These are phyloP conservation scores for Pichia phayaonensis DNA, from an alignment of 805 yeast genomes.

Conservation along the genomic window DNA sequence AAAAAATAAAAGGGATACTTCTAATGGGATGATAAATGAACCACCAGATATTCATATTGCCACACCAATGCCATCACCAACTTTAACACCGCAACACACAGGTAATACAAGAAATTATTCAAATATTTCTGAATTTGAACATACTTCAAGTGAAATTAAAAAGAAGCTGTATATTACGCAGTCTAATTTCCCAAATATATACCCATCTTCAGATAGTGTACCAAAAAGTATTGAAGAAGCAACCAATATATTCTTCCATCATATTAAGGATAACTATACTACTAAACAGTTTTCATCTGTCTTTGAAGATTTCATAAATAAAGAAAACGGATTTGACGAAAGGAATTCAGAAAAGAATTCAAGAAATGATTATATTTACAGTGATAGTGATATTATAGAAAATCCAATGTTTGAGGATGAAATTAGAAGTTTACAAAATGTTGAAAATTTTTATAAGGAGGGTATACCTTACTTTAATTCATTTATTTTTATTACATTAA, in stretches of 20 bases:
- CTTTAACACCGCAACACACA: conserved; percentile 41
- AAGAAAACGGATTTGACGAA: conserved; percentile 36
- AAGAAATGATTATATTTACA: conserved; percentile 14
- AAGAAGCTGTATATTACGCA: conserved; percentile 28
- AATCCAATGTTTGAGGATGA: conserved; percentile 32
- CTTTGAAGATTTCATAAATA: conserved; percentile 59
- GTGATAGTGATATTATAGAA: conserved; percentile 23
- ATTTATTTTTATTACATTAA: conserved; percentile 54
- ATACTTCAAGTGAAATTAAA: conserved; percentile 24
- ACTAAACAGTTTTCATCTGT: conserved; percentile 65
- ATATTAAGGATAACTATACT: conserved; percentile 60
- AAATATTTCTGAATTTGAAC: conserved; percentile 24
- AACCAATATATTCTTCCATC: conserved; percentile 51
- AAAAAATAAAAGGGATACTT: conserved; percentile 12
- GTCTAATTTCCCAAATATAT: conserved; percentile 27
- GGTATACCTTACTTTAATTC: conserved; percentile 54
- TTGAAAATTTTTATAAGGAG: conserved; percentile 51
- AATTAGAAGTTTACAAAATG: conserved; percentile 39
- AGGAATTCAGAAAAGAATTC: conserved; percentile 35
- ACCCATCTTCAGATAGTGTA: conserved; percentile 30
- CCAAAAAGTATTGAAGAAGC: conserved; percentile 83
- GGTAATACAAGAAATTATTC: conserved; percentile 22
- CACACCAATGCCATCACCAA: conserved; percentile 86
- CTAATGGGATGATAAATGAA: conserved; percentile 1
- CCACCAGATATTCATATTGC: conserved; percentile 57